These are phyloP conservation scores for Plectosphaerella plurivora DNA, from an alignment of 2,329 filamentous ascomycete species.

Conservation along the genomic window DNA sequence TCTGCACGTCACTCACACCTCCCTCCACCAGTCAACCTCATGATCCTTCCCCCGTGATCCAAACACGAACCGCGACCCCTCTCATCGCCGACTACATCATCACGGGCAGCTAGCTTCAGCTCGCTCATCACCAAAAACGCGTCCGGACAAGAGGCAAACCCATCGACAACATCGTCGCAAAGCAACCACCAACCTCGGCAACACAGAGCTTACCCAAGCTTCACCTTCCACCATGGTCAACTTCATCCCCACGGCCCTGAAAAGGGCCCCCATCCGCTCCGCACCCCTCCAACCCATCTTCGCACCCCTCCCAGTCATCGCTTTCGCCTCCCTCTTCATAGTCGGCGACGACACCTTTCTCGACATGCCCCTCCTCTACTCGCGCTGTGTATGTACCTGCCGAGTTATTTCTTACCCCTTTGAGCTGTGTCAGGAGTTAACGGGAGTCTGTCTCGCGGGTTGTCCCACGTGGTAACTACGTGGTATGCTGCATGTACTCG, in stretches of 20 bases:
- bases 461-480: too few relatives aligned
- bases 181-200: background rate
- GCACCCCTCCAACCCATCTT: slow-evolving; percentile 49
- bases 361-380: slow-evolving; percentile 47
- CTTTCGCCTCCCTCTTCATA: slow-evolving; percentile 34
- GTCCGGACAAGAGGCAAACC: too few relatives aligned
- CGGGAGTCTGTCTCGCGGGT: too few relatives aligned
- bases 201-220: background rate
- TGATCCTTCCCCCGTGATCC: background rate
- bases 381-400: too few relatives aligned
- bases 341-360: slow-evolving; percentile 37
- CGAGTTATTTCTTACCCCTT: too few relatives aligned
- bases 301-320: slow-evolving; percentile 39
- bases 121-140: background rate
- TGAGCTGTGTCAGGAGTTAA: too few relatives aligned
- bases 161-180: background rate
- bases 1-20: too few relatives aligned
- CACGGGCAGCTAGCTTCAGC: background rate
- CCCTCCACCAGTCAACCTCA: background rate
- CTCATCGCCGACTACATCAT: too few relatives aligned
- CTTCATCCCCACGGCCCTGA: background rate
- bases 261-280: slow-evolving; percentile 40
- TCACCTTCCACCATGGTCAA: background rate
- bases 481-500: too few relatives aligned
- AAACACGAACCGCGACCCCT: too few relatives aligned